Base-by-base conservation (phyloP, 345 rosid genomes). In the Pelargonium nanum region DNA sequence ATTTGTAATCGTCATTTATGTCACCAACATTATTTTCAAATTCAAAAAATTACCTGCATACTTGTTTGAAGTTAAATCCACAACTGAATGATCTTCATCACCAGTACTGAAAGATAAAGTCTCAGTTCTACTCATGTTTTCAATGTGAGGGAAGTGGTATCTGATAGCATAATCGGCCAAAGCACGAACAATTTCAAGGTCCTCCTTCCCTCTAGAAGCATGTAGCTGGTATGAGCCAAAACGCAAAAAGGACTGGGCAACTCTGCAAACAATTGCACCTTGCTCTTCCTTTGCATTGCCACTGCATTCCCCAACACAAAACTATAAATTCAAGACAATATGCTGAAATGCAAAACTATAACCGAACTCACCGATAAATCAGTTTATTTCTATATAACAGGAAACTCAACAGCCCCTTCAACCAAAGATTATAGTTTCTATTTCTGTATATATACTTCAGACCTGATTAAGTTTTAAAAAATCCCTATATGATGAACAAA, bases 251-350 rank as follows among this genome's bases (percentile, higher is more conserved):
- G 99, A 84, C 51, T 72, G 95, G 26, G 95, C 78, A 66, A 93
- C 96, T 83, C 97, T 78, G 80, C 96, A 93, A 66, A 81, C 95
- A 64, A 93, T 79, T 60, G 99, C 99, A 58, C 96, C 99, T 60
- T 95, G 97, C 57, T 89, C 97, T 51, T 93, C 96, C 76, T 93
- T 93, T 5, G 99, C 75, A 70, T 89, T 93, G 58, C 99, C 99
- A 77, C 97, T 85, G 82, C 81, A 80, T 40, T 19, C 52, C n/a
- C 54, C 57, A 55, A 62, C 4, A 28, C 22, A 69, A 66, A 62
- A 64, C 13, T 24, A 51, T 58, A 63, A 19, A 8, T 65, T 22
- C 19, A 19, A 20, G 34, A 23, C 57, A 6, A 20, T 3, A 32
- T n/a, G 13, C 20, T 25, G n/a, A 23, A 8, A 8, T 30, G 16